phyloP scores from a whole-genome alignment of 345 rosid species.

The Lepidium africanum region DNA sequence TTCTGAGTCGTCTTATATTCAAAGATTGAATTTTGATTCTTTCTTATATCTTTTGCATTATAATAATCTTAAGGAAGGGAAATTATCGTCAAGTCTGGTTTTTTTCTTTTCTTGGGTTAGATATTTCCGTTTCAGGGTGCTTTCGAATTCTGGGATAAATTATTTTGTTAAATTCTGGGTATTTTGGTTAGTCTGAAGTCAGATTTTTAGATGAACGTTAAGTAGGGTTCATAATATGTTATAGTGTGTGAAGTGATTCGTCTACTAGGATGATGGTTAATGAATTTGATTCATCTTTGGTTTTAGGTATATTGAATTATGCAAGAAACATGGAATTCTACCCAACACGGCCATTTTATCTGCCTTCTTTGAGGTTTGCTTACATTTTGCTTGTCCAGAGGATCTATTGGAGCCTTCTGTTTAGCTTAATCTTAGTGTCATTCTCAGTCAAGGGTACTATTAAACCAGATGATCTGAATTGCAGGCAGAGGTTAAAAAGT shows the following conservation, averaged over 20 bases:
- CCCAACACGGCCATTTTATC: conserved; percentile 54
- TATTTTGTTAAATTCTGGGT: not conserved
- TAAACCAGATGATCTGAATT: conserved; percentile 4
- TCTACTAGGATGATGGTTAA: not conserved
- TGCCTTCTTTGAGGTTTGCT: conserved; percentile 56
- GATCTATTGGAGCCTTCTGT: not conserved
- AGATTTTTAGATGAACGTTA: not conserved
- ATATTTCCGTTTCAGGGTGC: not conserved
- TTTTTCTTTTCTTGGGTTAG: not conserved
- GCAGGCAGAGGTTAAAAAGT: conserved; percentile 57
- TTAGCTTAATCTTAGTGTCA: not conserved
- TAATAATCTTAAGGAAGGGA: not conserved
- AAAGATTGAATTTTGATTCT: not conserved
- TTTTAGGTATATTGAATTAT: conserved; percentile 58
- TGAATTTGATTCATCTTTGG: not conserved
- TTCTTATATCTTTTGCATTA: not conserved
- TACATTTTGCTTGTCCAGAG: not conserved
- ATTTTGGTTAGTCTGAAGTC: not conserved
- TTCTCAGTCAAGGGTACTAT: not conserved
- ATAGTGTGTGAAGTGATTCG: not conserved
- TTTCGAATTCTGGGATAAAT: not conserved
- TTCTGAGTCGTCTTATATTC: not conserved
- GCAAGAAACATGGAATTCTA: conserved; percentile 43
- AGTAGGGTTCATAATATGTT: not conserved
- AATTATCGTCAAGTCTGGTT: not conserved